These are phyloP conservation scores for Ceratocystis lukuohia DNA, from an alignment of 2,329 filamentous ascomycete species.

Conservation along the genomic window DNA sequence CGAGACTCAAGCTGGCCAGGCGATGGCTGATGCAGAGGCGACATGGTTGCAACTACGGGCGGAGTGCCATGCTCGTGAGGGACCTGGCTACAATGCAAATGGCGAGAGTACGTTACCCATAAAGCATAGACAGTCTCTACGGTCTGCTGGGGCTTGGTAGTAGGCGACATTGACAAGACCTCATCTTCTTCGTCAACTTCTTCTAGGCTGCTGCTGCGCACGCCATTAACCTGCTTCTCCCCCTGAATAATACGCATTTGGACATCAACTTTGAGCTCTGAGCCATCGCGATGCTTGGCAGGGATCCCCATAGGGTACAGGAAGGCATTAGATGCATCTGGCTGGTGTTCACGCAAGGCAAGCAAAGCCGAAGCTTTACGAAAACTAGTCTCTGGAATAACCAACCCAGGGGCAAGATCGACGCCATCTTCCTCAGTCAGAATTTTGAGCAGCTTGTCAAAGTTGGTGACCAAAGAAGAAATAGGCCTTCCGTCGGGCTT, in stretches of 20 bases:
- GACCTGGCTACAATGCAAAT: conserved; percentile 64
- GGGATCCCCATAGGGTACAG: conserved; percentile 71
- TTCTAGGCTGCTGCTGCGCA: conserved; percentile 46
- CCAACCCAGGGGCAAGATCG: conserved; percentile 77
- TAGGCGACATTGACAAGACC: neutral
- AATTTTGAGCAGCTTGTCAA: conserved; percentile 69
- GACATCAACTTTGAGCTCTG: conserved; percentile 83
- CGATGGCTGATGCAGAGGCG: conserved; percentile 65
- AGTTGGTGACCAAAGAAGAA: conserved; percentile 68
- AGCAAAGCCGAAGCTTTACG: conserved; percentile 75
- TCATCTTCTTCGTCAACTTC: conserved; percentile 42
- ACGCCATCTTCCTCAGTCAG: conserved; percentile 79
- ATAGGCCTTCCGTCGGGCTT: conserved; percentile 70
- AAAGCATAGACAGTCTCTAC: conserved; percentile 83
- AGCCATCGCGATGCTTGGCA: conserved; percentile 79
- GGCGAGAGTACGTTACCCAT: conserved; percentile 93
- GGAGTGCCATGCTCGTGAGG: conserved; percentile 45
- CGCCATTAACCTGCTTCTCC: conserved; percentile 51
- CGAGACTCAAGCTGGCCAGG: conserved; percentile 46
- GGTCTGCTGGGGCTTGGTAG: conserved; percentile 28
- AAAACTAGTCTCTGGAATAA: conserved; percentile 93
- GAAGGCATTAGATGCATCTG: conserved; percentile 67
- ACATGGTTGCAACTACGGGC: conserved; percentile 48
- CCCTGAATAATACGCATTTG: conserved; percentile 95
- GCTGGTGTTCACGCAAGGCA: conserved; percentile 67